Base-by-base conservation (phyloP, 441 rosid genomes). In the Bocquillonia castaneifolia region DNA sequence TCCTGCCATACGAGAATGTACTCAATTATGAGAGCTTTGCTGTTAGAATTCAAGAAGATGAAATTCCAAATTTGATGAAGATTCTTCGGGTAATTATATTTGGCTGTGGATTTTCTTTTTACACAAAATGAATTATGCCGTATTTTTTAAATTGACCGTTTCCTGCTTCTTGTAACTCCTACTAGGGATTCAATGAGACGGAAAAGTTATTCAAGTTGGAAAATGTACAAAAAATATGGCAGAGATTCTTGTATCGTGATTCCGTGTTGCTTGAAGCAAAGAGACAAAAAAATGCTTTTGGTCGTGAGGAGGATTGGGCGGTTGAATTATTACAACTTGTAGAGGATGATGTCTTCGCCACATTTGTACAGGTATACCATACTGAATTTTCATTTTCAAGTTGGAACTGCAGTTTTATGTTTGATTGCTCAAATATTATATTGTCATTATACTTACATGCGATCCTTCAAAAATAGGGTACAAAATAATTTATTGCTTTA, bases 11-110 rank as follows among this genome's bases (percentile, higher is more conserved):
- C 26, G 97, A 93, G 82, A 93, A 91, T 84, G 77, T 91, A 44
- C 91, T 93, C 74, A 91, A 89, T 72, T 93, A 89, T 59, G 93
- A 89, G 64, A 93, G 97, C 84, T 93, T 93, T 78, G 92, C 97
- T 2, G 89, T 93, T 68, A 84, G 99, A 60, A 71, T 93, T 29
- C 65, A 32, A 10, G 99, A 93, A 80, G 95, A 86, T 76, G 93
- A 87, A 76, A 93, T 93, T 76, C 92, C 97, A 57, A 90, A 87
- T 77, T 67, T 93, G 84, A 78, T 91, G 59, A 87, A 87, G 64
- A 84, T 89, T 73, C 96, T 93, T 31, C 87, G 86, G 88, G 98
- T 93, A 85, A 70, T 28, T 59, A 31, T 28, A 47, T 34, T 71
- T 67, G 44, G 48, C 28, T 40, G 63, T 64, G 37, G 44, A 15